Conservation (phyloP, 345 rosid genomes). For the Odontarrhena argentea region DNA sequence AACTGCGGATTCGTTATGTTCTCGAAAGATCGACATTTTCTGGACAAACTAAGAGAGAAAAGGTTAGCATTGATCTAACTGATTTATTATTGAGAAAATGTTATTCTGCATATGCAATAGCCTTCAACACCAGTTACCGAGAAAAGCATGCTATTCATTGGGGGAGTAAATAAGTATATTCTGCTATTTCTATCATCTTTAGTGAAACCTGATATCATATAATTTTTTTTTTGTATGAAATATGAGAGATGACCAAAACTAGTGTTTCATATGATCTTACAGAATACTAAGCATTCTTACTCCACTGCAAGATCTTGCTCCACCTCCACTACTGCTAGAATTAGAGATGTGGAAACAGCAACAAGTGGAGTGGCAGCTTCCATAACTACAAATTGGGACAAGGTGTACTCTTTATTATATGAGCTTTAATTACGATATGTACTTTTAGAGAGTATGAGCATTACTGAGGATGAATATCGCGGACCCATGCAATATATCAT, state of each 20-base stretch:
- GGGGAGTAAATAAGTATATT: conserved; percentile 3
- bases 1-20: conserved; percentile 75
- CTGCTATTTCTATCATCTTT: conserved; percentile 11
- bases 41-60: conserved; percentile 56
- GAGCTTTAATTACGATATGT: conserved; percentile 12
- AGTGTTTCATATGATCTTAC: conserved; percentile 36
- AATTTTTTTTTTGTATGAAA: not conserved
- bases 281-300: conserved; percentile 63
- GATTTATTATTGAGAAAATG: conserved; percentile 5
- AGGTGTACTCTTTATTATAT: conserved; percentile 50
- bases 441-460: not conserved
- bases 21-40: conserved; percentile 56
- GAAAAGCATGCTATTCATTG: not conserved
- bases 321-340: conserved; percentile 45
- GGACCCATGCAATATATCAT: conserved; percentile 29
- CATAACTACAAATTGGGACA: conserved; percentile 66
- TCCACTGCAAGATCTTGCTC: conserved; percentile 65
- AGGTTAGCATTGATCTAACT: conserved; percentile 42
- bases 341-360: conserved; percentile 46
- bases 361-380: conserved; percentile 42
- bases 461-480: not conserved
- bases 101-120: conserved; percentile 17
- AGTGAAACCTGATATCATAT: conserved; percentile 10
- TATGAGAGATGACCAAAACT: conserved; percentile 19
- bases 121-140: conserved; percentile 22